Base-by-base conservation (phyloP, 2,329 filamentous ascomycete genomes). In the Arthrobotrys iridis region DNA sequence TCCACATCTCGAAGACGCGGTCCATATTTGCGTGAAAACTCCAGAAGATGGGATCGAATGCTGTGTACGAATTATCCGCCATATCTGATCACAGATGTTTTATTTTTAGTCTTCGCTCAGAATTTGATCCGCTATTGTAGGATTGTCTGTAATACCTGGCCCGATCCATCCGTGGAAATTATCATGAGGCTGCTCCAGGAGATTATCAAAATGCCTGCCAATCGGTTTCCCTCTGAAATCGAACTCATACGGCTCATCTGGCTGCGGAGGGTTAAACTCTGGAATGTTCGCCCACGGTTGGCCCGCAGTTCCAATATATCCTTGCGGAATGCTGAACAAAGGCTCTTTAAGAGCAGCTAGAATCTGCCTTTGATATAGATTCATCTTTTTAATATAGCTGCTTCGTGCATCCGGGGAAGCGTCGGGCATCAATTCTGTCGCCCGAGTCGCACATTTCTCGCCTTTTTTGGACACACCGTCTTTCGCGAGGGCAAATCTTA, bases 91-190 rank as follows among this genome's bases (percentile, higher is more conserved):
- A 26, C 11, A 20, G n/a, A n/a, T n/a, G n/a, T n/a, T n/a, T 43
- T n/a, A 43, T 20, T n/a, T 22, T 52, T 13, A 52, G 28, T n/a
- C n/a, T n/a, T n/a, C n/a, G n/a, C n/a, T n/a, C n/a, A n/a, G n/a
- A n/a, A n/a, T n/a, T n/a, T n/a, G n/a, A n/a, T n/a, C n/a, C n/a
- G n/a, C n/a, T n/a, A n/a, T n/a, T n/a, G n/a, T n/a, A n/a, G n/a
- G 24, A 18, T 24, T 43, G 13, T 41, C 18, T 15, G 24, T 28
- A 59, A 33, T 77, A 58, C 71, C 73, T 15, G 35, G 50, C 18
- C 73, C 73, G 20, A 77, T 50, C 73, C 73, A 73, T 7, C 67
- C 73, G 20, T 77, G 67, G 26, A 50, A 73, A 52, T 77, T 67
- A 46, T 73, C 73, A 48, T 77, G 67, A 3, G 60, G 60, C 26